phyloP scores from a whole-genome alignment of 208 protist genomes.

The Acanthamoeba royreba region DNA sequence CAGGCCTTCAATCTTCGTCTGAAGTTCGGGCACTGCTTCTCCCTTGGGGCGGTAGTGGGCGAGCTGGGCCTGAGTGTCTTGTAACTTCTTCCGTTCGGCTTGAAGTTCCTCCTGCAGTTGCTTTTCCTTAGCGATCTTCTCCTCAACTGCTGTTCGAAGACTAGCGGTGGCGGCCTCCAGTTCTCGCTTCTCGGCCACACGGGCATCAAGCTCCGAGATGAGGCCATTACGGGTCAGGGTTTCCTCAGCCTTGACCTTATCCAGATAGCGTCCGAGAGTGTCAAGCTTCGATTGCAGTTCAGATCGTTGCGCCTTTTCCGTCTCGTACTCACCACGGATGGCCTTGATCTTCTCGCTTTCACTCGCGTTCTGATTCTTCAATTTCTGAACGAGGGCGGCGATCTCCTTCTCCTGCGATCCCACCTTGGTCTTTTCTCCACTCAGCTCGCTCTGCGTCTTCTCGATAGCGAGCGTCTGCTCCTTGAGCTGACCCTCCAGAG shows the following conservation, averaged over 20 bases:
- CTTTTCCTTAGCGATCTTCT: no score
- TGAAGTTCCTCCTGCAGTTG: neutral
- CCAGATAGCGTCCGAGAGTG: neutral
- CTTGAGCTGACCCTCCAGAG: no score
- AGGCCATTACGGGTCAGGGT: neutral
- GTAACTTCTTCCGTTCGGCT: no score
- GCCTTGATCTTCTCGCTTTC: neutral
- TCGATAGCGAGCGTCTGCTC: neutral
- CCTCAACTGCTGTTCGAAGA: no score
- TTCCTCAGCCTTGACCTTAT: neutral
- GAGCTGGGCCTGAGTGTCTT: no score
- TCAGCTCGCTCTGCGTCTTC: neutral
- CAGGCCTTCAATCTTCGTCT: no score
- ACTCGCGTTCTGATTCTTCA: neutral
- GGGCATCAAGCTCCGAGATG: neutral
- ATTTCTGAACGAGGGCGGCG: no score
- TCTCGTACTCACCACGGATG: neutral
- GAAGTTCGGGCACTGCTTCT: no score
- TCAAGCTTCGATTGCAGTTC: neutral
- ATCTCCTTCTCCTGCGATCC: no score
- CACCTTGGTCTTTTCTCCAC: neutral
- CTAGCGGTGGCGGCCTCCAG: no score
- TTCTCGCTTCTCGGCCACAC: neutral
- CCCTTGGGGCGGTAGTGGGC: no score
- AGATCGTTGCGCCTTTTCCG: neutral